Evolutionary conservation across 805 yeast species (phyloP).

Genomic region (Metschnikowia shivogae): DNA sequence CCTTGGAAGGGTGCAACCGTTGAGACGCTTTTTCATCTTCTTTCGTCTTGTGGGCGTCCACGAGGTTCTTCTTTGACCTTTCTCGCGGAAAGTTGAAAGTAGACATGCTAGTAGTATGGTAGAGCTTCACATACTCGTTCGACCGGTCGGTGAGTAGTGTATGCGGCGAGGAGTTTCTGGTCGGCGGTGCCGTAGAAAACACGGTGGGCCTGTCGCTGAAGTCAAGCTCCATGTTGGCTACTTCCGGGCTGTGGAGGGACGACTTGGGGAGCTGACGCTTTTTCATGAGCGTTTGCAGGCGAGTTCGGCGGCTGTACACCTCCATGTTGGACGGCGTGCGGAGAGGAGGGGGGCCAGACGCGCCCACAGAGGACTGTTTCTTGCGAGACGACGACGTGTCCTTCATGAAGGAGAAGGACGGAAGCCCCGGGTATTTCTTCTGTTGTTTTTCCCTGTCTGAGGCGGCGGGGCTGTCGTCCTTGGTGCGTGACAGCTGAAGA

Average conservation of each 20-base stretch:
- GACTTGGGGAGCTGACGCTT: conserved; percentile 10
- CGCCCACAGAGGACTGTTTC: conserved; percentile 19
- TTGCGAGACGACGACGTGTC: conserved; percentile 37
- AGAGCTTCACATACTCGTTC: conserved; percentile 13
- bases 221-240: conserved; percentile 1
- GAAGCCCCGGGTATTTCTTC: conserved; percentile 9
- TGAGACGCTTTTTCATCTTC: not conserved
- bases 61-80: not conserved
- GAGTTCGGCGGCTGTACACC: conserved; percentile 9
- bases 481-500: conserved; percentile 7
- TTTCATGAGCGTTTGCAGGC: conserved; percentile 10
- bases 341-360: conserved; percentile 3
- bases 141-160: conserved; percentile 5
- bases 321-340: conserved; percentile 15
- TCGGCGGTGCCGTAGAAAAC: conserved; percentile 10
- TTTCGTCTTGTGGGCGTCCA: not conserved
- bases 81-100: conserved; percentile 1
- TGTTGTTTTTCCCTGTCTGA: conserved; percentile 6
- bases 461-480: conserved; percentile 2
- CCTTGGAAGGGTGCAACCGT: no score
- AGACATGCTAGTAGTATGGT: conserved; percentile 8
- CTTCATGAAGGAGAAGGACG: conserved; percentile 36
- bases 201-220: conserved; percentile 9
- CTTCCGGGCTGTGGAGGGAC: not conserved
- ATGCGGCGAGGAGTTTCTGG: conserved; percentile 7